Base-by-base conservation (phyloP, 148 eudicot species). In the Simmondsia chinensis region DNA sequence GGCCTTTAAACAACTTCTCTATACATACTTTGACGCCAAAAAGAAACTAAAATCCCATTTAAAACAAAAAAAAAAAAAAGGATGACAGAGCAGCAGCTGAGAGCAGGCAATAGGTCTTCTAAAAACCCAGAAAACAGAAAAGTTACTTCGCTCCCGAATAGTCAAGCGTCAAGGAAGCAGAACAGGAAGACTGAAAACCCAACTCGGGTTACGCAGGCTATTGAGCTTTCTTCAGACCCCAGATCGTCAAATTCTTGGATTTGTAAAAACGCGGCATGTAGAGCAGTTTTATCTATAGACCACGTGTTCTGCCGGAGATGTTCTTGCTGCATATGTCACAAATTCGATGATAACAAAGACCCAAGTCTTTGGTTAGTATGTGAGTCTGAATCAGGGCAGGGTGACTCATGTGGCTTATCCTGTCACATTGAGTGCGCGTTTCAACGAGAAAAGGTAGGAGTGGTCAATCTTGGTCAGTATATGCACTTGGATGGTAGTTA, bases 191-290 rank as follows among this genome's bases (percentile, higher is more conserved):
- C 50, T 20, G 76, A 56, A 60, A 60, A 65, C 40, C 71, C 71
- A 25, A 10, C 40, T 14, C 63, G 64, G 26, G 22, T 60, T n/a
- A 45, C 52, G 13, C 64, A 51, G 12, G 19, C 39, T 23, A 11
- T 45, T 27, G 68, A 68, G 10, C 42, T 10, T n/a, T 45, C 20
- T 46, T 31, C 33, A 7, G 60, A 65, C 57, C 15, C 53, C 10
- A 63, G 51, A 38, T 41, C 16, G 61, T 44, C 69, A 26, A 52
- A 40, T 60, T 64, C 68, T 18, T 61, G 67, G 72, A 46, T 76
- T n/a, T 80, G 88, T 48, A 65, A 73, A 30, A 80, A 80, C n/a
- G n/a, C n/a, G n/a, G 73, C 69, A 27, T 77, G 83, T 48, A 73
- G 56, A 63, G 79, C 79, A 30, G 43, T 50, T 48, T 37, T 73